Conservation (phyloP, 2,329 filamentous ascomycete genomes). For the Volutella citrinella region DNA sequence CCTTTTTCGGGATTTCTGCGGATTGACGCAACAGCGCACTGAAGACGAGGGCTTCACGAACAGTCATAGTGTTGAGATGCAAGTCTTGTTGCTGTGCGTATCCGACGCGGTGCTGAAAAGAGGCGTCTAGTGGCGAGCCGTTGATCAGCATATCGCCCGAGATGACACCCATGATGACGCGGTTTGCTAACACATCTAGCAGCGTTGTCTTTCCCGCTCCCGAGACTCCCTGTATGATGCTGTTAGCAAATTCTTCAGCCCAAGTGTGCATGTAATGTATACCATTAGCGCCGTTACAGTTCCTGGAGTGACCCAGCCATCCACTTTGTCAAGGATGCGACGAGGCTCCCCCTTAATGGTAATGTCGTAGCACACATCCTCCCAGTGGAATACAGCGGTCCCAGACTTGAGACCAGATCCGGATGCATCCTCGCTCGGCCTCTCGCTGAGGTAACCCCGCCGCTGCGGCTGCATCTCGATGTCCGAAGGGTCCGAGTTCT, state of each 20-base stretch:
- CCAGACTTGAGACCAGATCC: conserved; percentile 8
- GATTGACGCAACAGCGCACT: conserved; percentile 67
- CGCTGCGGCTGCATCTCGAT: conserved; percentile 26
- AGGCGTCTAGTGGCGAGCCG: conserved; percentile 57
- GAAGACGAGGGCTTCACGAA: conserved; percentile 50
- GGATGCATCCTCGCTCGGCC: conserved; percentile 5
- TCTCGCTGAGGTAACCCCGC: conserved; percentile 15
- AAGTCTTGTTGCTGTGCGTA: conserved; percentile 73
- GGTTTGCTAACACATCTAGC: conserved; percentile 68
- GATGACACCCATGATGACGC: conserved; percentile 72
- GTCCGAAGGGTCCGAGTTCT: conserved; percentile 46
- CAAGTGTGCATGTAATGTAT: too few species aligned
- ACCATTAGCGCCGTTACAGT: conserved; percentile 71
- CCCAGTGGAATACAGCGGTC: conserved; percentile 62
- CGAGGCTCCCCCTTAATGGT: conserved; percentile 64
- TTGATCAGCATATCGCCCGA: conserved; percentile 69
- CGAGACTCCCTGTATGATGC: conserved; percentile 56
- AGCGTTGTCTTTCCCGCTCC: conserved; percentile 76
- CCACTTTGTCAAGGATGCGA: conserved; percentile 66
- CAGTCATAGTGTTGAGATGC: conserved; percentile 66
- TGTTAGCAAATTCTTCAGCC: too few species aligned
- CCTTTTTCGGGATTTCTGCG: conserved; percentile 42
- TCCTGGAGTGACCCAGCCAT: conserved; percentile 76
- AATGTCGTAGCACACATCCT: conserved; percentile 59
- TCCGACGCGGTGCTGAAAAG: conserved; percentile 67